phyloP scores from a whole-genome alignment of 441 rosid species.

The Adansonia rubrostipa region DNA sequence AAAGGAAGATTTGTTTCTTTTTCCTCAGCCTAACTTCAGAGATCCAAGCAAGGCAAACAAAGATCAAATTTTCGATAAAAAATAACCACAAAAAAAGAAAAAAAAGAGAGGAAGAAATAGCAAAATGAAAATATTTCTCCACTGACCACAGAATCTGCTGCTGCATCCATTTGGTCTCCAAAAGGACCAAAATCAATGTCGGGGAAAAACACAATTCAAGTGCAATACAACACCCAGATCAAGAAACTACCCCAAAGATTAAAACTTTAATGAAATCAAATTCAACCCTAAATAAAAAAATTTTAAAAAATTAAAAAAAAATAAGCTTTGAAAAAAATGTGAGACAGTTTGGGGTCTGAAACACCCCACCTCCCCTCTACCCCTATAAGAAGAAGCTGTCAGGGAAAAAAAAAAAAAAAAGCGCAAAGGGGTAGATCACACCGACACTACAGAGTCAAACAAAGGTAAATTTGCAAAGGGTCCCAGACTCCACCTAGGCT shows the following conservation, averaged over 20 bases:
- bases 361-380: not conserved
- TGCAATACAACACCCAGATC: constrained; percentile 3
- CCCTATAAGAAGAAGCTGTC: not conserved
- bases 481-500: not conserved
- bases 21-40: not conserved
- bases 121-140: not conserved
- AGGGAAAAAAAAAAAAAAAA: not conserved
- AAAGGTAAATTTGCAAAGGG: not conserved
- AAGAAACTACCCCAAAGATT: constrained; percentile 3
- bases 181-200: not conserved
- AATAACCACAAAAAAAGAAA: not conserved
- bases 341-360: constrained; percentile 12
- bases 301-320: too few relatives aligned
- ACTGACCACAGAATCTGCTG: constrained; percentile 29
- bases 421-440: not conserved
- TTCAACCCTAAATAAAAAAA: not conserved
- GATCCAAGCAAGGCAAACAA: constrained; percentile 15
- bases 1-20: not conserved
- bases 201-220: constrained; percentile 9
- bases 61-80: not conserved
- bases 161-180: constrained; percentile 17
- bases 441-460: not conserved
- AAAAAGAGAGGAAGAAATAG: not conserved
- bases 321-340: not conserved
- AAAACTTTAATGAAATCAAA: constrained; percentile 18